Evolutionary conservation across 495 filamentous ascomycete genomes (phyloP).

Genomic region (Pyronema domesticum): DNA sequence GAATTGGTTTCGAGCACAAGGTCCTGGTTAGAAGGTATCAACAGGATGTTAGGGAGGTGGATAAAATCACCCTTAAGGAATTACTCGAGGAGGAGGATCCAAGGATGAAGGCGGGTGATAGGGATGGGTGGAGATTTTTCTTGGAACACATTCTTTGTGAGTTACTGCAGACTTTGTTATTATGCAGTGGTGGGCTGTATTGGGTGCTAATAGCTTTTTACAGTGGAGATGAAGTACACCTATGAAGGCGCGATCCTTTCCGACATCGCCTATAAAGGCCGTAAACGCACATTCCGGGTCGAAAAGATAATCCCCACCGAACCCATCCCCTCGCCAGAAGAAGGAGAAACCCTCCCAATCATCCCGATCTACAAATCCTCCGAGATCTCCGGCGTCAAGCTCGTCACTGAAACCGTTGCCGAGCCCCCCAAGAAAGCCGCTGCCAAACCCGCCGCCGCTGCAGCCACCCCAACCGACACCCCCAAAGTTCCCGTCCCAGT

Average conservation of each 20-base stretch:
- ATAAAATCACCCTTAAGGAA: slow-evolving; percentile 34
- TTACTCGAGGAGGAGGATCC: slow-evolving; percentile 29
- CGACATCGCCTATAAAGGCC: slow-evolving; percentile 21
- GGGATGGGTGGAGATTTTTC: slow-evolving; percentile 45
- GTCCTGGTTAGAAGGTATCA: slow-evolving; percentile 15
- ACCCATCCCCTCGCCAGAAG: neutral
- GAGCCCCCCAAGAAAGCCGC: neutral
- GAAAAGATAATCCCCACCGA: slow-evolving; percentile 14
- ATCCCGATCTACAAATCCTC: slow-evolving; percentile 8
- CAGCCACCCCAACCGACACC: neutral
- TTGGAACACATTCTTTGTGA: slow-evolving; percentile 39
- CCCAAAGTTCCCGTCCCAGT: neutral
- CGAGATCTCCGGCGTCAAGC: slow-evolving; percentile 12
- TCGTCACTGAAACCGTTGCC: slow-evolving; percentile 3
- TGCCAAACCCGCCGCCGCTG: slow-evolving; percentile 1
- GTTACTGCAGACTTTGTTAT: slow-evolving; percentile 10
- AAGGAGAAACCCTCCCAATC: neutral
- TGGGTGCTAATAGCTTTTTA: neutral
- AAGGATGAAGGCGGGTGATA: slow-evolving; percentile 28
- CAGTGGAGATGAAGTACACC: slow-evolving; percentile 23
- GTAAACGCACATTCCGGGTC: slow-evolving; percentile 24
- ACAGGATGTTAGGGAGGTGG: slow-evolving; percentile 25
- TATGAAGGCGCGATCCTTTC: slow-evolving; percentile 14
- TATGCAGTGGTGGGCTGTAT: neutral
- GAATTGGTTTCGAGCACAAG: slow-evolving; percentile 19